Percentiles rank a stretch among this genome's conserved stretches.
These are phyloP conservation scores for Simplicillium aogashimaense DNA, from an alignment of 2,329 filamentous ascomycete genomes.

Conservation along the genomic window DNA sequence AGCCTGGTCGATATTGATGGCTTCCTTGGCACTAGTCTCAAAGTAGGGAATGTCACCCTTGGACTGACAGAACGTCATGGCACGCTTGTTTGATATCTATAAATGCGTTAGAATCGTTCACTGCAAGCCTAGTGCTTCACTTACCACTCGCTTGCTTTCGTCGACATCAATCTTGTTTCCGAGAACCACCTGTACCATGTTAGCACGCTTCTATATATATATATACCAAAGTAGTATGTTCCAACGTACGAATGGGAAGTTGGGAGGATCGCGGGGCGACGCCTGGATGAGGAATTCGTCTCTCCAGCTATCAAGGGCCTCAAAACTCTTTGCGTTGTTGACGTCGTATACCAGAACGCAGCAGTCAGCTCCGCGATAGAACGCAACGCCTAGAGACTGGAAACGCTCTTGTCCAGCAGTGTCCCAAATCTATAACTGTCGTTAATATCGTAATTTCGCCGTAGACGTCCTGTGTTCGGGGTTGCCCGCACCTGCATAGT, in stretches of 20 bases:
- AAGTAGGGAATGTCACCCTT: slow-evolving; percentile 98
- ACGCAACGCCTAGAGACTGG: slow-evolving; percentile 92
- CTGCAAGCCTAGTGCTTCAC: slow-evolving; percentile 11
- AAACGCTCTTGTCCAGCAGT: slow-evolving; percentile 96
- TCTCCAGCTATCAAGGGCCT: slow-evolving; percentile 95
- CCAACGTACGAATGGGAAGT: slow-evolving; percentile 81
- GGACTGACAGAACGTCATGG: slow-evolving; percentile 94
- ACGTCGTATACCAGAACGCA: slow-evolving; percentile 97
- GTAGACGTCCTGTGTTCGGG: slow-evolving; percentile 2
- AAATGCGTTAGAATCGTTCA: slow-evolving; percentile 2
- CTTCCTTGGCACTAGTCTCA: slow-evolving; percentile 98
- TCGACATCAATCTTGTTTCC: slow-evolving; percentile 99
- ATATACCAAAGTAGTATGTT: not conserved
- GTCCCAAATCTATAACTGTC: slow-evolving; percentile 70
- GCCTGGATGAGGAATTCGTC: slow-evolving; percentile 98
- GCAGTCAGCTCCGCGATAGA: slow-evolving; percentile 96
- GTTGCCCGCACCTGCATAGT: slow-evolving; percentile 75
- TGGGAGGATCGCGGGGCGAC: slow-evolving; percentile 90
- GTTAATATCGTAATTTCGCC: slow-evolving; percentile 1
- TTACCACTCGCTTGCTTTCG: slow-evolving; percentile 87
- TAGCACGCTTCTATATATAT: slow-evolving; percentile 11
- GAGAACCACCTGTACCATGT: slow-evolving; percentile 62
- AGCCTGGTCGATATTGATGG: slow-evolving; percentile 87
- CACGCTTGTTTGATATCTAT: slow-evolving; percentile 87
- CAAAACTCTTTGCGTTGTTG: slow-evolving; percentile 98